Evolutionary conservation across 2,329 filamentous ascomycete species (phyloP), one percentile per base, ranked within the genome.

Genomic region (Dichotomopilus funicola): DNA sequence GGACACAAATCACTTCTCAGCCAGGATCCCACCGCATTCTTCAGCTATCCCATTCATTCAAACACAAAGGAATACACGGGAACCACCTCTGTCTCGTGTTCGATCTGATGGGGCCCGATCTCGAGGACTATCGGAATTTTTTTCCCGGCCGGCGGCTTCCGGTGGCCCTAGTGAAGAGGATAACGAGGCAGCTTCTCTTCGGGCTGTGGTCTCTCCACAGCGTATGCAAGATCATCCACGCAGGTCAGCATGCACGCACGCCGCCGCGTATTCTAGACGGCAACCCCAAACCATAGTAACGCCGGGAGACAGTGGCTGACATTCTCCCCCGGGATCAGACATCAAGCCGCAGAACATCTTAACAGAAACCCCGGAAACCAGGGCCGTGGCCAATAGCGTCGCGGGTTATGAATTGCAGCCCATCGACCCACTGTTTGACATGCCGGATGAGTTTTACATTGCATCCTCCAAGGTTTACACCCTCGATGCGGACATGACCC

Each of bases 261-360:
- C 7, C 11, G 34, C 19, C 31, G n/a, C 2, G n/a, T 19, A 6
- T n/a, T 27, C 4, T 8, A 35, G 19, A 35, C 47, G 33, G 31
- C 37, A 11, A 12, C 10, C 31, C 10, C 7, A 27, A 27, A 27
- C 19, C 19, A 27, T 27, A 27, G 19, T 27, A 27, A 27, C 19
- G 19, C 19, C 19, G 19, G 19, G 19, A 27, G 19, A 27, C 19
- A 27, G 19, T 27, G 19, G 19, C 19, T 27, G 19, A 27, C 19
- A 27, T 27, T 27, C 19, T 27, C 19, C 19, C 19, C 19, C 19
- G 19, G 19, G 19, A 35, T 40, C 27, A 59, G 53, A 59, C n/a
- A 54, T 59, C 34, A 59, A 59, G 33, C 57, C 57, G 19, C 51
- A 56, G 44, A 59, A 59, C 41, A 59, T 59, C 27, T 50, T 59